Conservation (phyloP, 768 basidiomycete genomes). For the Macrolepiota fuliginosa region DNA sequence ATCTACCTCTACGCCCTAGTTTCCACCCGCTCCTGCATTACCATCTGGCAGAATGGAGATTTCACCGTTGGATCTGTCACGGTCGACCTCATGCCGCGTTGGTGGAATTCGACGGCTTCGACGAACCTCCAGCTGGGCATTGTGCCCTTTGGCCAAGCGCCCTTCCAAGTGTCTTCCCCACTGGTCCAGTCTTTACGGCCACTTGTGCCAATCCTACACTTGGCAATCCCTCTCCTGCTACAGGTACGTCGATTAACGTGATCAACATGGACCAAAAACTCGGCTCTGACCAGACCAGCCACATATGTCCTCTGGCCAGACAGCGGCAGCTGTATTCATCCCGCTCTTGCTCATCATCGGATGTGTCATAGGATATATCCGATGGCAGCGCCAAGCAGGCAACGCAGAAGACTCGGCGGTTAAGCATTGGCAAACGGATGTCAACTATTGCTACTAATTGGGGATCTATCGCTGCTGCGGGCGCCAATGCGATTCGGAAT, state of each 20-base stretch:
- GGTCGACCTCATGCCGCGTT: no score
- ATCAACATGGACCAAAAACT: conserved; percentile 32
- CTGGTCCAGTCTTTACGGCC: conserved; percentile 69
- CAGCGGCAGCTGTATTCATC: conserved; percentile 66
- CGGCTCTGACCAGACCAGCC: conserved; percentile 21
- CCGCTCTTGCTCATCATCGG: no score
- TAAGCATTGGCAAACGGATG: conserved; percentile 81
- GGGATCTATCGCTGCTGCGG: conserved; percentile 68
- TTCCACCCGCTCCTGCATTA: conserved; percentile 39
- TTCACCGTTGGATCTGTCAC: no score
- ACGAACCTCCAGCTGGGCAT: no score
- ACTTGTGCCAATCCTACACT: conserved; percentile 47
- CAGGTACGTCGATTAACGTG: conserved; percentile 35
- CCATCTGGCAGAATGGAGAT: conserved; percentile 55
- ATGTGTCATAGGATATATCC: conserved; percentile 53
- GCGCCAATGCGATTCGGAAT: conserved; percentile 70
- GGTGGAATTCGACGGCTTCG: no score
- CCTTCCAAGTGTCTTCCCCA: conserved; percentile 56
- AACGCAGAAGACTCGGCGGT: conserved; percentile 53
- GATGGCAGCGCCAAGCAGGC: conserved; percentile 46
- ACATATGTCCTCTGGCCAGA: conserved; percentile 44
- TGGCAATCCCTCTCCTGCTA: conserved; percentile 31
- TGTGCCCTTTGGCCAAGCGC: no score
- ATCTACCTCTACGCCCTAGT: conserved; percentile 65
- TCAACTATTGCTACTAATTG: conserved; percentile 76